Conservation (phyloP, 768 basidiomycete genomes). For the Hygrophoropsis aurantiaca region DNA sequence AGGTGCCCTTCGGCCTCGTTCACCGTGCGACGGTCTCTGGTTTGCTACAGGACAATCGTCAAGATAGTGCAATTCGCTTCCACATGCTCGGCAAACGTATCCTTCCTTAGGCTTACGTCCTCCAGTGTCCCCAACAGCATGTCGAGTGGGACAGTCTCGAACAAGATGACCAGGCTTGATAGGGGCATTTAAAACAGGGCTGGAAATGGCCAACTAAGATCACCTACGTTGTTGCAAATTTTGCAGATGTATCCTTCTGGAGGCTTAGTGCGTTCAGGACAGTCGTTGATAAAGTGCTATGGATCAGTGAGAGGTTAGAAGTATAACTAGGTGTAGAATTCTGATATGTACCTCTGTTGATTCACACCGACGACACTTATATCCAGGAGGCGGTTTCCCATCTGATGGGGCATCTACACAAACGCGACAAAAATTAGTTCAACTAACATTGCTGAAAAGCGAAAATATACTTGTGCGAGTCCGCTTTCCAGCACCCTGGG, state of each 20-base stretch:
- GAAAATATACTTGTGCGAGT: constrained; percentile 48
- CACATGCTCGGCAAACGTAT: constrained; percentile 91
- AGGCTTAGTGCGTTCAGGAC: constrained; percentile 73
- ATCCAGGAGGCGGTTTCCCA: constrained; percentile 65
- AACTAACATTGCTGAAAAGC: background rate
- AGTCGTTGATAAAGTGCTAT: constrained; percentile 76
- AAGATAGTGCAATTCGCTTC: constrained; percentile 80
- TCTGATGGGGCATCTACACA: constrained; percentile 25
- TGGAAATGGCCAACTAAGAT: constrained; percentile 1
- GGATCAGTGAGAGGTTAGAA: constrained; percentile 4
- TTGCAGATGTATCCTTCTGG: constrained; percentile 87
- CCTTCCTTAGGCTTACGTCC: constrained; percentile 80
- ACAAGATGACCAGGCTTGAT: constrained; percentile 77
- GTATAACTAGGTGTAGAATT: background rate
- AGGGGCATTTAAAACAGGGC: constrained; percentile 3
- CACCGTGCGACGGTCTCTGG: constrained; percentile 36
- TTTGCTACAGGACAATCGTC: constrained; percentile 82
- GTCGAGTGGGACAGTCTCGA: constrained; percentile 83
- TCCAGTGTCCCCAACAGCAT: constrained; percentile 79
- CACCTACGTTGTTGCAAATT: constrained; percentile 69
- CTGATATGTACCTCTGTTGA: constrained; percentile 58
- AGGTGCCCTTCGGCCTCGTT: constrained; percentile 42
- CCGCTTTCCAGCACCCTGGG: constrained; percentile 53
- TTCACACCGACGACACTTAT: constrained; percentile 77
- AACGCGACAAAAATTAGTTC: background rate